phyloP scores from a whole-genome alignment of 139 green algal species.

The Gonium pectorale region DNA sequence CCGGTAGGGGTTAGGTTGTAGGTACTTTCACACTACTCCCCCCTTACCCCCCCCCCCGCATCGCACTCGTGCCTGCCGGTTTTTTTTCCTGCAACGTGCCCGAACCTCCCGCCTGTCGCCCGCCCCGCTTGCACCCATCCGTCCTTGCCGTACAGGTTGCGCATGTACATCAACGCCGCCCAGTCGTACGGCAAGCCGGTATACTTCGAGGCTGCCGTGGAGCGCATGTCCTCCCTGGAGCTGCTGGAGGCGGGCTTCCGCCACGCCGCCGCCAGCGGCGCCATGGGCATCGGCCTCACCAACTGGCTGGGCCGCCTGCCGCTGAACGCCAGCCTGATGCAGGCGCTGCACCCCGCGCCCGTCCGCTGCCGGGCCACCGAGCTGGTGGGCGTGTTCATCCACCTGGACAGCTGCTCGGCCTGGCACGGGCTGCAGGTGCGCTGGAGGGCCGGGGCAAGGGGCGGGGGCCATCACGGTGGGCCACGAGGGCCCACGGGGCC shows the following conservation, averaged over 20 bases:
- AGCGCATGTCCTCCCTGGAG: background rate
- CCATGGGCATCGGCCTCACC: background rate
- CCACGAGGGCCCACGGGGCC: too few relatives aligned
- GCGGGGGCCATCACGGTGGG: too few relatives aligned
- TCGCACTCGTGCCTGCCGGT: too few relatives aligned
- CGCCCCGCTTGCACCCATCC: too few relatives aligned
- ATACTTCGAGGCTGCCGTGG: background rate
- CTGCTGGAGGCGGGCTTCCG: background rate
- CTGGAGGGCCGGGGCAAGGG: background rate
- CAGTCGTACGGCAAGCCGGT: constrained; percentile 29
- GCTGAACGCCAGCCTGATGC: background rate
- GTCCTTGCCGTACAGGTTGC: background rate
- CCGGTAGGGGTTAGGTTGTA: too few relatives aligned
- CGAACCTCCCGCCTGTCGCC: too few relatives aligned
- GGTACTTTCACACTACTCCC: too few relatives aligned
- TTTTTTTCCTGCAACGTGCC: too few relatives aligned
- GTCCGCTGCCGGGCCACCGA: background rate
- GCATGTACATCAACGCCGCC: background rate
- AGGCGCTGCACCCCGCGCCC: background rate
- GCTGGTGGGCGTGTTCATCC: constrained; percentile 30
- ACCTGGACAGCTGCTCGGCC: constrained; percentile 5
- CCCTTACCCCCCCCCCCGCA: too few relatives aligned
- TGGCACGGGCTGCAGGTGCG: constrained; percentile 35
- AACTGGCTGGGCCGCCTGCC: background rate
- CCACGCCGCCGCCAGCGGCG: background rate